Evolutionary conservation across 257 asterid species (phyloP), one percentile per base, ranked within the genome.

Genomic region (Craterostigma plantagineum): DNA sequence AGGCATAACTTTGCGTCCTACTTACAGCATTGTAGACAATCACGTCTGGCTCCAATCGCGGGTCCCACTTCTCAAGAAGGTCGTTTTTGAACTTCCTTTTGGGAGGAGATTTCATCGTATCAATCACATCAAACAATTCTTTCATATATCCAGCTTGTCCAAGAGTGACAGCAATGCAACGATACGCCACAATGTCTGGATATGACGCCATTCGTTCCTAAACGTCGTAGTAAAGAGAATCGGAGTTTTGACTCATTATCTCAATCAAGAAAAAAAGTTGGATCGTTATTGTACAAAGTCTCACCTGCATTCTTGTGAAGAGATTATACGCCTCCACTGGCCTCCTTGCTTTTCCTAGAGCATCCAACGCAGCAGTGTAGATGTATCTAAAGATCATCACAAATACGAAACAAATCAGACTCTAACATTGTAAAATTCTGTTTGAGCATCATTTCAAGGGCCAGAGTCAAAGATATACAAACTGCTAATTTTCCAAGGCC

Each of bases 81-180:
- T 63, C 70, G 52, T 69, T 63, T 61, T 70, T 87, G 60, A 87
- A 72, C 68, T 76, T 87, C 80, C 64, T 82, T 55, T 57, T 76
- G 46, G 95, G 98, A 58, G 74, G 90, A 62, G 95, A 74, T 18
- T 63, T 70, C 98, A 87, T 81, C 55, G 65, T 71, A 64, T 87
- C 98, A 16, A 87, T 82, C 61, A 87, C 83, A 18, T 82, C 79
- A 55, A 87, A 87, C 9, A 87, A 73, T 64, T 87, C 98, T 71
- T 76, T 82, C 86, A 87, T 71, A 59, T 79, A 58, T 45, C 97
- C 97, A 33, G 95, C 95, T 82, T 82, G 97, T 58, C 97, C 97
- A 71, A 87, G 95, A 54, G 91, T 74, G 65, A 87, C 92, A 63
- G 93, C 84, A 40, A 87, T 76, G 50, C 72, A 69, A 55, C 54